Conservation (phyloP, 306 rosid genomes). For the Hippophae gyantsensis region DNA sequence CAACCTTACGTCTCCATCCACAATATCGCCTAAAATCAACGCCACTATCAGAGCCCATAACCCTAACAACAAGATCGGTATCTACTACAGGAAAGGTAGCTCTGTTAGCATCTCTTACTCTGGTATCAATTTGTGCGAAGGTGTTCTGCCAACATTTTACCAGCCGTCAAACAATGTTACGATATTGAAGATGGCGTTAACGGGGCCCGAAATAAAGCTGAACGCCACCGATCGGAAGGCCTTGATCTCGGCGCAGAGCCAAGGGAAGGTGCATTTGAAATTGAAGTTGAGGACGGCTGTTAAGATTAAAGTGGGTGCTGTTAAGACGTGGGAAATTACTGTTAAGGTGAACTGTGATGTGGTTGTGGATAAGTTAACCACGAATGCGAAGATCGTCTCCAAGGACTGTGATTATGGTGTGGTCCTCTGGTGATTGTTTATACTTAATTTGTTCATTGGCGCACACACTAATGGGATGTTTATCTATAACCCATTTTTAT, state of each 20-base stretch:
- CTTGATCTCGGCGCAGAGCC: slow-evolving; percentile 23
- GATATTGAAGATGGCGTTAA: slow-evolving; percentile 34
- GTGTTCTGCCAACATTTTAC: slow-evolving; percentile 48
- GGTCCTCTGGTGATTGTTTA: slow-evolving; percentile 10
- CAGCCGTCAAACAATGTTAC: slow-evolving; percentile 62
- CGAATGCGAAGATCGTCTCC: slow-evolving; percentile 37
- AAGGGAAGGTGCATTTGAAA: slow-evolving; percentile 36
- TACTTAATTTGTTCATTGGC: too few relatives aligned
- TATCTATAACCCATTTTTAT: too few relatives aligned
- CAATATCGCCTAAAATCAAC: slow-evolving; percentile 44
- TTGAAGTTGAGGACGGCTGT: slow-evolving; percentile 44
- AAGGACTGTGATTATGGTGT: slow-evolving; percentile 35
- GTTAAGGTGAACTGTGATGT: slow-evolving; percentile 45
- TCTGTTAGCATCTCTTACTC: slow-evolving; percentile 31
- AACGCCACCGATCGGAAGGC: slow-evolving; percentile 16
- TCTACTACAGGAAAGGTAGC: slow-evolving; percentile 47
- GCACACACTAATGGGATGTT: too few relatives aligned
- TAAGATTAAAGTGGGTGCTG: slow-evolving; percentile 43
- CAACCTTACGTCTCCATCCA: slow-evolving; percentile 24
- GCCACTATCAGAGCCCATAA: slow-evolving; percentile 42
- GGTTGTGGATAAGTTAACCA: slow-evolving; percentile 42
- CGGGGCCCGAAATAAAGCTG: slow-evolving; percentile 32
- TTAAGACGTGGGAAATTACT: slow-evolving; percentile 55
- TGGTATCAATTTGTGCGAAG: slow-evolving; percentile 34
- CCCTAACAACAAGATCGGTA: slow-evolving; percentile 58